A percentile compares a stretch with the other conserved stretches of the same genome.
Conservation (phyloP, 768 basidiomycete genomes). For the Suillus hirtellus region DNA sequence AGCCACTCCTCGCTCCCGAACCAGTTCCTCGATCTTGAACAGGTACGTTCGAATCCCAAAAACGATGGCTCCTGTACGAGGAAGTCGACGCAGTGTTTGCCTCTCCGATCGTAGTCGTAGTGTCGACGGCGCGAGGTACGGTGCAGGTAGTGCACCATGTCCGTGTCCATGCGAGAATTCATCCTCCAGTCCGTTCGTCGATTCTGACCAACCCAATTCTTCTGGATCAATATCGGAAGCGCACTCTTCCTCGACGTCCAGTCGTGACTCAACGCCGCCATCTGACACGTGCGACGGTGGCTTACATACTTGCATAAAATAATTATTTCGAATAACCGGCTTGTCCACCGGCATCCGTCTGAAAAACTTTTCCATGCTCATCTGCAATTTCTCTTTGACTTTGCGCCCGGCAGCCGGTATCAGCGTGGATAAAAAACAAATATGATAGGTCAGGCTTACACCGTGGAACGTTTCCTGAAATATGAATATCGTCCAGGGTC, state of each 20-base stretch:
- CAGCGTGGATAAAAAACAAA: background rate
- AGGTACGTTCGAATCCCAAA: constrained; percentile 73
- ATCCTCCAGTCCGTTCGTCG: constrained; percentile 57
- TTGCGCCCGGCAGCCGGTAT: constrained; percentile 11
- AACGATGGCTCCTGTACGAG: constrained; percentile 59
- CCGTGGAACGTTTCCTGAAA: constrained; percentile 67
- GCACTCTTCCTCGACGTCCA: constrained; percentile 11
- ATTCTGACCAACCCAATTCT: constrained; percentile 64
- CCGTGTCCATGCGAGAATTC: constrained; percentile 34
- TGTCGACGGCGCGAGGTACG: constrained; percentile 36
- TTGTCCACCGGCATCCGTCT: constrained; percentile 63
- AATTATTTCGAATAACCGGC: constrained; percentile 74
- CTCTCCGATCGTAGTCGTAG: constrained; percentile 63
- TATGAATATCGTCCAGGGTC: constrained; percentile 71
- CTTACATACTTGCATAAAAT: constrained; percentile 45
- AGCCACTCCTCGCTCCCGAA: constrained; percentile 56
- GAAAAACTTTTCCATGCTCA: constrained; percentile 71
- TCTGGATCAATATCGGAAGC: constrained; percentile 49
- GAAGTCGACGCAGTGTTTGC: constrained; percentile 66
- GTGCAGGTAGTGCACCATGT: constrained; percentile 20
- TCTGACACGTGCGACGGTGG: constrained; percentile 14
- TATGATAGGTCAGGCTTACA: constrained; percentile 43
- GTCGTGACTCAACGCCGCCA: constrained; percentile 11
- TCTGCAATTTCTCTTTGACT: constrained; percentile 64
- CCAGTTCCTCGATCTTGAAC: constrained; percentile 52